Base-by-base conservation (phyloP, 2,329 filamentous ascomycete genomes). In the Clonostachys sp. region DNA sequence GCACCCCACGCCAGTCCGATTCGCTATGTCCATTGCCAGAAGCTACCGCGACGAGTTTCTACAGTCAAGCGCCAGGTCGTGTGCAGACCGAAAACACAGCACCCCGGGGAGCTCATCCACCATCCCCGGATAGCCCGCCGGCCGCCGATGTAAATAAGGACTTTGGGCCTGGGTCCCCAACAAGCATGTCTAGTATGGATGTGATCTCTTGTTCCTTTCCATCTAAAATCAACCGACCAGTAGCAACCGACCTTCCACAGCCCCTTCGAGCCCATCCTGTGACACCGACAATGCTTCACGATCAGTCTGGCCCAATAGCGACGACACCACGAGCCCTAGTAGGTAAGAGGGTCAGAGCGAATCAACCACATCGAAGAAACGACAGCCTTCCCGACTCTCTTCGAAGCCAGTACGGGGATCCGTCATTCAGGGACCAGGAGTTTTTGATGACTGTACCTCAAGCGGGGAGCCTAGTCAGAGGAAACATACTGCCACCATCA, bases 351-450 rank as follows among this genome's bases (percentile, higher is more conserved):
- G 72, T 80, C 8, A 77, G 81, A 14, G 76, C 81, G 17, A 65
- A 68, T 10, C 76, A 79, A 52, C 64, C 72, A 4, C 91, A 96
- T 66, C 91, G 90, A 64, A 84, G 91, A 18, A 95, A 89, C 60
- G 90, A 86, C 44, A 96, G 91, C 62, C 86, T 94, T 57, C 89
- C 87, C 0, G 89, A 96, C 66, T 92, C 91, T 2, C 65, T 92
- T 45, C 76, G 90, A 55, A 88, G 94, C 65, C 84, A 70, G 67
- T 80, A 64, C 18, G 64, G 66, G 6, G 77, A 80, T 42, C 60
- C 73, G 5, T 61, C 74, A 3, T 72, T 73, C 52, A 79, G 77
- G 52, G 78, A 78, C 18, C 70, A 74, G 5, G 80, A 84, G 49
- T 67, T 84, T 14, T 65, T 83, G 13, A 75, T 85, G 52, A 75